phyloP scores from a whole-genome alignment of 2,329 filamentous ascomycete species.

The Pseudonectria buxi region DNA sequence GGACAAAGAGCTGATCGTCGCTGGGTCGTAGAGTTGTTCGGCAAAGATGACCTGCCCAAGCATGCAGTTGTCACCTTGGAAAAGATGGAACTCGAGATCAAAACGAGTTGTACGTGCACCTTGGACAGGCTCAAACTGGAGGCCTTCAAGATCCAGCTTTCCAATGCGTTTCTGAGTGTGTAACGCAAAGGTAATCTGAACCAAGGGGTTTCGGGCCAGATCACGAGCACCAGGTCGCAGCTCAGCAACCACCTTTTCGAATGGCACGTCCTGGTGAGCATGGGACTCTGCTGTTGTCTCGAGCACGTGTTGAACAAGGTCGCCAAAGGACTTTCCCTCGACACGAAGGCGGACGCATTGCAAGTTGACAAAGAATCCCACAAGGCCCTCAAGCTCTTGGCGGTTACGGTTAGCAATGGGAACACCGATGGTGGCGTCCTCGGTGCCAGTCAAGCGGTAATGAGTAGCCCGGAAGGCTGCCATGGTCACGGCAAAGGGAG shows the following conservation, averaged over 20 bases:
- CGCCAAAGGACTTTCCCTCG: background rate
- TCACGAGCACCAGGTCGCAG: constrained; percentile 2
- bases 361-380: constrained; percentile 21
- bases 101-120: constrained; percentile 9
- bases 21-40: constrained; percentile 13
- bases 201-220: too few species aligned
- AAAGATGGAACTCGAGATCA: constrained; percentile 22
- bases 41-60: constrained; percentile 12
- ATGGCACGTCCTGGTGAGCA: constrained; percentile 4
- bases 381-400: constrained; percentile 10
- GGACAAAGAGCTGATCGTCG: constrained; percentile 14
- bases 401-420: constrained; percentile 13
- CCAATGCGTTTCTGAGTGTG: constrained; percentile 15
- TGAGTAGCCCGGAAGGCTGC: constrained; percentile 20
- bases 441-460: constrained; percentile 18
- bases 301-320: too few species aligned
- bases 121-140: constrained; percentile 5
- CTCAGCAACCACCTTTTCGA: constrained; percentile 9
- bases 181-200: too few species aligned
- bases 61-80: constrained; percentile 8
- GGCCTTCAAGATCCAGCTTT: constrained; percentile 9
- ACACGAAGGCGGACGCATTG: constrained; percentile 19
- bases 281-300: too few species aligned
- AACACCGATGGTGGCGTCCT: constrained; percentile 17
- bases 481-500: constrained; percentile 12